Evolutionary conservation across 164 flowering plant species (phyloP), one percentile per base, ranked within the genome.

Genomic region (Vitis rupestris): DNA sequence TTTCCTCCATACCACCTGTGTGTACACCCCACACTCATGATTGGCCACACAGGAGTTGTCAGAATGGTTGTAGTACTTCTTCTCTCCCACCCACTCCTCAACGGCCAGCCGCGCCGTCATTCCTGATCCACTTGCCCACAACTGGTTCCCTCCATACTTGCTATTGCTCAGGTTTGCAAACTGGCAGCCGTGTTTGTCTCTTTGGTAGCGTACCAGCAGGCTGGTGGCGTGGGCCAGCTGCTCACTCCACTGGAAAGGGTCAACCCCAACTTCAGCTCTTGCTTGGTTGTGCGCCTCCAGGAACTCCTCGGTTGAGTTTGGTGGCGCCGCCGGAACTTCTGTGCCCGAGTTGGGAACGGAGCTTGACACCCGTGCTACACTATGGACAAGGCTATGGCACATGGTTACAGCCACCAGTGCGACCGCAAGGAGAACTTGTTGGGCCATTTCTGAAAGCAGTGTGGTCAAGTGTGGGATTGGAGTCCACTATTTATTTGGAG

Each of bases 1-100:
- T 44, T 79, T 82, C 76, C 66, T 82, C 96, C 96, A 90, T 52
- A 90, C 91, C 54, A 90, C 88, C 80, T 90, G 93, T 6, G 75
- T 84, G 65, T 90, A 88, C 2, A 83, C 88, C 0, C 88, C 89
- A 44, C 96, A 90, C 56, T 52, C 56, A 53, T 85, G 86, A 4
- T 65, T 63, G 1, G 78, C 58, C 5, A 54, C 80, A 48, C 96
- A 90, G 1, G 89, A 48, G 77, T 88, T 87, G 66, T 71, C 56
- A 1, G 64, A 67, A 63, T 85, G 76, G 69, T 80, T 70, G 77
- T 88, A 90, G 74, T 55, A 87, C 37, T 17, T 65, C 80, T 81
- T 86, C 87, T 86, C 83, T 16, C 74, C 73, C 56, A 86, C 88
- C 93, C 97, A 91, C 3, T 61, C 9, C 31, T 78, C 84, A 56